A percentile compares a stretch with the other conserved stretches of the same genome.
Conservation (phyloP, 306 rosid species). For the Casuarina glauca region DNA sequence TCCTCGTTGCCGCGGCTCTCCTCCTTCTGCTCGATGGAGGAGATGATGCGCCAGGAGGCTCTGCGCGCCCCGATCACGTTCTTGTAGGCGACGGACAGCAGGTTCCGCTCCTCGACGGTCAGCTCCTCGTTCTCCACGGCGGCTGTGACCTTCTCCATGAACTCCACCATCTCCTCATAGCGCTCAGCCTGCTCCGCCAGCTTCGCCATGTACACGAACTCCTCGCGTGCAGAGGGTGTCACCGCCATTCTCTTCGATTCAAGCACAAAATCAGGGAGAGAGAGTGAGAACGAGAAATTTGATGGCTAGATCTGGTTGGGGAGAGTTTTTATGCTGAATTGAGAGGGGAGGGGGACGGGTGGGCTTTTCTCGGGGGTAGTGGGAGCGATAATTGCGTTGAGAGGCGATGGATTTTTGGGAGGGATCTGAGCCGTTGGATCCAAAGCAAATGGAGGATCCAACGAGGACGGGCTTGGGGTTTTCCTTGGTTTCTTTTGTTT, state of each 20-base stretch:
- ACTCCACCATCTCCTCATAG: slow-evolving; percentile 99
- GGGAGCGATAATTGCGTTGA: neutral
- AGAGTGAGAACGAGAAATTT: neutral
- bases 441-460: neutral
- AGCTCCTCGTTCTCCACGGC: slow-evolving; percentile 84
- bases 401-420: neutral
- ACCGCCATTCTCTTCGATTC: slow-evolving; percentile 53
- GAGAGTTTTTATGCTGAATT: neutral
- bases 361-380: neutral
- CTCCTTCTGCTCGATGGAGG: slow-evolving; percentile 99
- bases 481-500: neutral
- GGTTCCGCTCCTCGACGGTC: slow-evolving; percentile 90
- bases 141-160: slow-evolving; percentile 96
- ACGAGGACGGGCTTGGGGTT: neutral
- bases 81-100: slow-evolving; percentile 93
- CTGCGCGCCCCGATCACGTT: slow-evolving; percentile 94
- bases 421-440: neutral
- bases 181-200: slow-evolving; percentile 99
- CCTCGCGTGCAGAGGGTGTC: slow-evolving; percentile 81
- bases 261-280: neutral
- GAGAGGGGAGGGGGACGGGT: neutral
- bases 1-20: slow-evolving; percentile 99
- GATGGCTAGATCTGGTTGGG: neutral
- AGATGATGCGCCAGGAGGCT: slow-evolving; percentile 95
- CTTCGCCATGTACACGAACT: slow-evolving; percentile 96